Evolutionary conservation across 108 stramenopile genomes (phyloP).

Genomic region (Craspedostauros australis): DNA sequence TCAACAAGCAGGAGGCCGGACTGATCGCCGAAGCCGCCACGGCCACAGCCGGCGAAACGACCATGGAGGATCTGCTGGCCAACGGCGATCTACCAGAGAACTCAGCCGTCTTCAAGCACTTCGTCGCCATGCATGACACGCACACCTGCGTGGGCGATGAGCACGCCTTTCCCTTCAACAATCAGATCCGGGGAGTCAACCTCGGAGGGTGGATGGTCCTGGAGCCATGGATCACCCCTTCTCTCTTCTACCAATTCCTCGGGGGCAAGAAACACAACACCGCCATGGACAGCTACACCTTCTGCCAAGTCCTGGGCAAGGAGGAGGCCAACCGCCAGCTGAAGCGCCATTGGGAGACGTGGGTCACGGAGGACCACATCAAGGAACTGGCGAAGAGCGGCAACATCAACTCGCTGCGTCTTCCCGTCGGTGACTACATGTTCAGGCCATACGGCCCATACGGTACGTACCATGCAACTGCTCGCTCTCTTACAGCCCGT

Average conservation of each 20-base stretch:
- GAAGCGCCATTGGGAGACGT: slow-evolving; percentile 84
- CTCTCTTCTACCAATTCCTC: slow-evolving; percentile 90
- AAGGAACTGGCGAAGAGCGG: slow-evolving; percentile 57
- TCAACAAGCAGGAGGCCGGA: too few relatives aligned
- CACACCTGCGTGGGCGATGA: slow-evolving; percentile 62
- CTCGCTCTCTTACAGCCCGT: background rate
- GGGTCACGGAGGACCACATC: slow-evolving; percentile 79
- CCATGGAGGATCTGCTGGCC: too few relatives aligned
- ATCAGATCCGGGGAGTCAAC: slow-evolving; percentile 83
- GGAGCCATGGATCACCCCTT: slow-evolving; percentile 94
- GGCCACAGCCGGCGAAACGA: too few relatives aligned
- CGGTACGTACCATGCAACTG: slow-evolving; percentile 5
- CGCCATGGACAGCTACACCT: slow-evolving; percentile 86
- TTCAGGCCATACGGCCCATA: slow-evolving; percentile 89
- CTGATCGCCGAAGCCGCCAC: too few relatives aligned
- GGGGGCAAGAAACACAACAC: slow-evolving; percentile 55
- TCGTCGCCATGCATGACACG: slow-evolving; percentile 53
- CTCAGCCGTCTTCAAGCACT: slow-evolving; percentile 33
- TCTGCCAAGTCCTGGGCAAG: slow-evolving; percentile 81
- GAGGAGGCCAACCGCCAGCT: slow-evolving; percentile 83
- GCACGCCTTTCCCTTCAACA: slow-evolving; percentile 77
- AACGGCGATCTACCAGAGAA: slow-evolving; percentile 2
- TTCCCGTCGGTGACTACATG: slow-evolving; percentile 92
- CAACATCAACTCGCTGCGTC: slow-evolving; percentile 73
- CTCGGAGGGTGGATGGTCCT: slow-evolving; percentile 94